Evolutionary conservation across 345 rosid genomes (phyloP).

Genomic region (Crucihimalaya himalaica): DNA sequence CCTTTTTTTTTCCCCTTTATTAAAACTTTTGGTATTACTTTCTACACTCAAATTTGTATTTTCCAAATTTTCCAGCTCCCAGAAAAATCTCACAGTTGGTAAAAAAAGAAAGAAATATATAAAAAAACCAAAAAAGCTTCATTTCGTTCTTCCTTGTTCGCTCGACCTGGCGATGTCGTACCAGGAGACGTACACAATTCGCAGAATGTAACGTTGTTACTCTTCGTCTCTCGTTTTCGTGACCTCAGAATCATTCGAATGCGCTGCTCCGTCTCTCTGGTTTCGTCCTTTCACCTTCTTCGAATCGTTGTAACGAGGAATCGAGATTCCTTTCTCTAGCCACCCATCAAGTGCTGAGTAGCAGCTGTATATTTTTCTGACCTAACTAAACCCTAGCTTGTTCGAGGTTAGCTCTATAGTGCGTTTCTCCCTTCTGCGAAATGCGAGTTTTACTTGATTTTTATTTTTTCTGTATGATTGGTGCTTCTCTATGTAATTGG

Average conservation of each 20-base stretch:
- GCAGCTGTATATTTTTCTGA: conserved; percentile 1
- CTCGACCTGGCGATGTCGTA: conserved; percentile 32
- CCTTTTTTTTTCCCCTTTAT: background rate
- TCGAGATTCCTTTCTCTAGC: background rate
- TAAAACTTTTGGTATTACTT: background rate
- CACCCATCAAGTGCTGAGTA: conserved; percentile 23
- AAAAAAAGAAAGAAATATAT: background rate
- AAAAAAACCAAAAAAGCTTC: background rate
- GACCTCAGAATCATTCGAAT: conserved; percentile 14
- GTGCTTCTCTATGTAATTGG: conserved; percentile 26
- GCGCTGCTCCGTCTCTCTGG: conserved; percentile 14
- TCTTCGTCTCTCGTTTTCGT: background rate
- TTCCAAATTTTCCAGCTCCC: background rate
- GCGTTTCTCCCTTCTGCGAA: conserved; percentile 7
- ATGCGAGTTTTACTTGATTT: conserved; percentile 19
- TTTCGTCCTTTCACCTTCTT: background rate
- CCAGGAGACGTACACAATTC: conserved; percentile 29
- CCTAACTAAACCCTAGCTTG: conserved; percentile 30
- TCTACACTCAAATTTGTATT: background rate
- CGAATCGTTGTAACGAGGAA: conserved; percentile 17
- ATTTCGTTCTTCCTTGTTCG: conserved; percentile 21
- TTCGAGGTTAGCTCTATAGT: conserved; percentile 30
- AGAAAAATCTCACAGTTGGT: conserved; percentile 33
- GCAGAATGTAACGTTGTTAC: conserved; percentile 32
- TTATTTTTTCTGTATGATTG: conserved; percentile 14